phyloP scores from a whole-genome alignment of 257 asterid genomes.

The Jacaranda mimosifolia region DNA sequence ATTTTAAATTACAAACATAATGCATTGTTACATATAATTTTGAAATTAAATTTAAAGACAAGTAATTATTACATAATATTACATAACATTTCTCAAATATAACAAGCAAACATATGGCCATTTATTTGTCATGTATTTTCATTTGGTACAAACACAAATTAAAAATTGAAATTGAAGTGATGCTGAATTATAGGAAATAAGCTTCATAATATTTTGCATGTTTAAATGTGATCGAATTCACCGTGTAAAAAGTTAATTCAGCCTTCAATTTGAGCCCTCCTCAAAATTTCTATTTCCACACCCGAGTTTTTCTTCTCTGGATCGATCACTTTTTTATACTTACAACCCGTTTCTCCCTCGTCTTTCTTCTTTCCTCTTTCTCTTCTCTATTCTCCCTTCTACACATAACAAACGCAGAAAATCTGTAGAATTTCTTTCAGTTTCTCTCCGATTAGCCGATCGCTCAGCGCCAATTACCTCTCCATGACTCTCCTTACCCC shows the following conservation, averaged over 20 bases:
- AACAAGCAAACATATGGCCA: too few species aligned
- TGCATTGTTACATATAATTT: too few species aligned
- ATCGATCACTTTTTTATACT: conserved; percentile 32
- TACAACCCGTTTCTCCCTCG: conserved; percentile 6
- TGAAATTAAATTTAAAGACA: too few species aligned
- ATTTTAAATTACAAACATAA: too few species aligned
- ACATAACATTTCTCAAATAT: too few species aligned
- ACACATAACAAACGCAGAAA: conserved; percentile 24
- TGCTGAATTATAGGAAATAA: too few species aligned
- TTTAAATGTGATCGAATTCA: too few species aligned
- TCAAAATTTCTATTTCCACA: conserved; percentile 20
- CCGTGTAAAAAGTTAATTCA: not conserved
- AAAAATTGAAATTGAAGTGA: too few species aligned
- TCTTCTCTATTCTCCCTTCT: not conserved
- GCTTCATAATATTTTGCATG: too few species aligned
- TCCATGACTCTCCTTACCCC: conserved; percentile 67
- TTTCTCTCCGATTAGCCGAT: conserved; percentile 49
- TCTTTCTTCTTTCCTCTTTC: not conserved
- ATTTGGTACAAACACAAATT: too few species aligned
- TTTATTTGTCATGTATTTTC: too few species aligned
- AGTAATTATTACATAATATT: too few species aligned
- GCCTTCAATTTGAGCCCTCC: not conserved
- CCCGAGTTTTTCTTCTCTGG: conserved; percentile 32
- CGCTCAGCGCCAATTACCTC: conserved; percentile 42
- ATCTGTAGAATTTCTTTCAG: conserved; percentile 26